Evolutionary conservation across 108 stramenopile genomes (phyloP).

Genomic region (Seminavis robusta): DNA sequence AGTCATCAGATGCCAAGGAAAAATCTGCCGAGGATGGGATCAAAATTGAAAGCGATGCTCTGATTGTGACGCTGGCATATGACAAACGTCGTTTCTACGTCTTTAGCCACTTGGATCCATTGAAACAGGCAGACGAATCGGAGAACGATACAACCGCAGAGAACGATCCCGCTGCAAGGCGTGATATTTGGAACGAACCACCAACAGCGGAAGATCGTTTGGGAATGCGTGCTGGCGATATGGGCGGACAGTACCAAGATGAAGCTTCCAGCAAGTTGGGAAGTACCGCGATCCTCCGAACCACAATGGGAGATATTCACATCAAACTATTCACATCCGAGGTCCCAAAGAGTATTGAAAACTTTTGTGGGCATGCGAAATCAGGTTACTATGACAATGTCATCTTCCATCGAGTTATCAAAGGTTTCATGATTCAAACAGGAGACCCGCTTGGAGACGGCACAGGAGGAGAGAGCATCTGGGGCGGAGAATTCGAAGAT

Average conservation of each 20-base stretch:
- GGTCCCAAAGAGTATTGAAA: constrained; percentile 92
- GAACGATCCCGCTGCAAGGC: constrained; percentile 34
- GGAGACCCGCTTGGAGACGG: constrained; percentile 99
- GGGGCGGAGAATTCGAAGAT: constrained; percentile 99
- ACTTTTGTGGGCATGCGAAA: constrained; percentile 89
- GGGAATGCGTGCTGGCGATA: no score
- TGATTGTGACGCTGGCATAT: constrained; percentile 79
- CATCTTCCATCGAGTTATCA: constrained; percentile 96
- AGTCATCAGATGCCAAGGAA: constrained; percentile 29
- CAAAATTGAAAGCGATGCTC: constrained; percentile 62
- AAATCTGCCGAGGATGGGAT: constrained; percentile 25
- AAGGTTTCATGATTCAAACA: constrained; percentile 96
- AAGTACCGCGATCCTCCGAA: constrained; percentile 84
- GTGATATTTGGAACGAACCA: constrained; percentile 94
- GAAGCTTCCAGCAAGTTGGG: background rate
- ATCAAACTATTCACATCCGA: constrained; percentile 85
- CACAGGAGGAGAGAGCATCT: constrained; percentile 99
- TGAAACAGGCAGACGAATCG: constrained; percentile 26
- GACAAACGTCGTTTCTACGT: constrained; percentile 91
- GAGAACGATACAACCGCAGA: constrained; percentile 34
- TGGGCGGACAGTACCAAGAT: background rate
- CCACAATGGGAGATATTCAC: constrained; percentile 95
- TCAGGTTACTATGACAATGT: constrained; percentile 96
- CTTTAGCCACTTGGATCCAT: constrained; percentile 87
- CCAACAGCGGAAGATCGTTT: constrained; percentile 85